A percentile compares a stretch with the other conserved stretches of the same genome.
phyloP scores from a whole-genome alignment of 2,329 filamentous ascomycete genomes.

The Colletotrichum noveboracense region DNA sequence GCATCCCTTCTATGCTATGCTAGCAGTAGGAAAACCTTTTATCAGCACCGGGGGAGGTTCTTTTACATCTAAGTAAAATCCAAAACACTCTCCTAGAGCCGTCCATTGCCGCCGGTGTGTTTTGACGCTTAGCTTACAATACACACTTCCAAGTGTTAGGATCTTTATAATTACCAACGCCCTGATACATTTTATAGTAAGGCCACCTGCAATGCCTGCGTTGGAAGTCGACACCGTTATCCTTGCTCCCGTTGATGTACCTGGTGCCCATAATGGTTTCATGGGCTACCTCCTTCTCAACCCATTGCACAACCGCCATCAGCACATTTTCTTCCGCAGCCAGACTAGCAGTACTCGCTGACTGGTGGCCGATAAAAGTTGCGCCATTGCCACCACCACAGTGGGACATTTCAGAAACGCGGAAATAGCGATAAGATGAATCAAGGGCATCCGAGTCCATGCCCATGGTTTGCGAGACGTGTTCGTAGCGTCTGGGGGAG shows the following conservation, averaged over 20 bases:
- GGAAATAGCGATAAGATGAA: slow-evolving; percentile 36
- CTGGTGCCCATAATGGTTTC: slow-evolving; percentile 37
- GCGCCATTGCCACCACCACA: slow-evolving; percentile 32
- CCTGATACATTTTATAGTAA: slow-evolving; percentile 32
- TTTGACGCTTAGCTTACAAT: neutral
- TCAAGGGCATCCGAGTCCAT: slow-evolving; percentile 35
- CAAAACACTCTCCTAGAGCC: too few relatives aligned
- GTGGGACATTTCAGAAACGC: slow-evolving; percentile 36
- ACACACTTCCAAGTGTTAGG: slow-evolving; percentile 18
- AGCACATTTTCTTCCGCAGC: slow-evolving; percentile 33
- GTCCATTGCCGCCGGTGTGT: too few relatives aligned
- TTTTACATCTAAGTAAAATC: too few relatives aligned
- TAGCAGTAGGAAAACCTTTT: too few relatives aligned
- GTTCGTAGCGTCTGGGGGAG: slow-evolving; percentile 52
- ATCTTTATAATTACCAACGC: slow-evolving; percentile 14
- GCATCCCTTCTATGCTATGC: too few relatives aligned
- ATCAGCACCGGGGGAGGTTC: too few relatives aligned
- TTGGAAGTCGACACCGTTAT: slow-evolving; percentile 30
- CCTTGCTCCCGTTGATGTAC: slow-evolving; percentile 29
- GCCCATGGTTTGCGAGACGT: slow-evolving; percentile 49
- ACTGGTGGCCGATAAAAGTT: slow-evolving; percentile 32
- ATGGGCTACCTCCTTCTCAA: slow-evolving; percentile 33
- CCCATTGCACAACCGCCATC: slow-evolving; percentile 31
- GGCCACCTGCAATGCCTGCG: slow-evolving; percentile 40
- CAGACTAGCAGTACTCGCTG: slow-evolving; percentile 24